Evolutionary conservation across 768 basidiomycete genomes (phyloP).

Genomic region (Boletellus ananas): DNA sequence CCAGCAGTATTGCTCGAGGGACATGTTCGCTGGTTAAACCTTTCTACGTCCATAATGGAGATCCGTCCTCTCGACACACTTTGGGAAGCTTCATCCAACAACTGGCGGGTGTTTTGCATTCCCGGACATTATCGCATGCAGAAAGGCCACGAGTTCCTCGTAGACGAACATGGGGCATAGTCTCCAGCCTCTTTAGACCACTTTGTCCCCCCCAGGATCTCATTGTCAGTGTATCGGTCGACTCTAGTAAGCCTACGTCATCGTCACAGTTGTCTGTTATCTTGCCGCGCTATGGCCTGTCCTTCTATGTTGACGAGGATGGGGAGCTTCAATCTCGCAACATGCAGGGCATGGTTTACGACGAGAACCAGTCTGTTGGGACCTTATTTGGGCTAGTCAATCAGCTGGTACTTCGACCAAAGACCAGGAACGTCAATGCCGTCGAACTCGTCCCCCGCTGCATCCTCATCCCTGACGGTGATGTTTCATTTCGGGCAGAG

Average conservation of each 20-base stretch:
- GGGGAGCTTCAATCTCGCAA: conserved; percentile 37
- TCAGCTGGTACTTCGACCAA: conserved; percentile 36
- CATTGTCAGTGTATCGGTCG: conserved; percentile 7
- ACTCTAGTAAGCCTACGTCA: background rate
- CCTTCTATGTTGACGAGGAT: conserved; percentile 34
- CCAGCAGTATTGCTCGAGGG: background rate
- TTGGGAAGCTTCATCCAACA: conserved; percentile 23
- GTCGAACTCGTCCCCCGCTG: conserved; percentile 2
- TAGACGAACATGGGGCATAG: too few relatives aligned
- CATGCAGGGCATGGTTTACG: conserved; percentile 39
- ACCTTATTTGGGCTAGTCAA: conserved; percentile 43
- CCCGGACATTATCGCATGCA: too few relatives aligned
- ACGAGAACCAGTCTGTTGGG: conserved; percentile 36
- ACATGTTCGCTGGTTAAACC: conserved; percentile 28
- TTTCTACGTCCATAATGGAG: conserved; percentile 19
- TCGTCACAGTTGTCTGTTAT: conserved; percentile 21
- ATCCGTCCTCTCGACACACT: conserved; percentile 18
- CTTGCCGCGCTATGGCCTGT: conserved; percentile 38
- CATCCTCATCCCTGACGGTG: conserved; percentile 39
- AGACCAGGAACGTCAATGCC: background rate
- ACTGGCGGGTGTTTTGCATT: too few relatives aligned
- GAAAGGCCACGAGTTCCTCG: too few relatives aligned
- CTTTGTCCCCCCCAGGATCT: conserved; percentile 12
- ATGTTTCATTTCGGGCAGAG: conserved; percentile 1
- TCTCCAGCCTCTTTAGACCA: too few relatives aligned